Percentiles rank a stretch among this genome's conserved stretches.
These are phyloP conservation scores for Epichloe sp. DNA, from an alignment of 2,329 filamentous ascomycete species.

Conservation along the genomic window DNA sequence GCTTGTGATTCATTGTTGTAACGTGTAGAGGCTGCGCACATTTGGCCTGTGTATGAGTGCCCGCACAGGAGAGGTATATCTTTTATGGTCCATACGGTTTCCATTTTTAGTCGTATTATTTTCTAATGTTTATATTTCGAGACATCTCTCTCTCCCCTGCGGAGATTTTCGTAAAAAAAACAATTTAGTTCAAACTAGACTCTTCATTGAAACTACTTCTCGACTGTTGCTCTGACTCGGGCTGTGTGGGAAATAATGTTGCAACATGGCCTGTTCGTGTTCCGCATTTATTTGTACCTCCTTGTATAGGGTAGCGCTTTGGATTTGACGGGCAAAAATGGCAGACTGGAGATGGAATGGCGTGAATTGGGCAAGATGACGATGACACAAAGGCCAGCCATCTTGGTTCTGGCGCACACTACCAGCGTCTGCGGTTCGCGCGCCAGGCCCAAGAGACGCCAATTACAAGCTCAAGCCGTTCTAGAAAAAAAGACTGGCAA, in stretches of 20 bases:
- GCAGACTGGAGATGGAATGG: too few relatives aligned
- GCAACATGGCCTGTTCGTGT: background rate
- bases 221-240: too few relatives aligned
- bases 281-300: too few relatives aligned
- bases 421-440: too few relatives aligned
- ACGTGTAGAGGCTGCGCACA: background rate
- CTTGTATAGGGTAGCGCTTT: too few relatives aligned
- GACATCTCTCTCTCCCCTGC: background rate
- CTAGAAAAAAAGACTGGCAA: background rate
- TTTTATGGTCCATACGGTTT: background rate
- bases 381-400: too few relatives aligned
- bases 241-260: background rate
- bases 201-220: background rate
- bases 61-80: background rate
- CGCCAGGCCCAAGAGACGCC: background rate
- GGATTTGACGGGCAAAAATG: too few relatives aligned
- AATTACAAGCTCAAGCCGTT: background rate
- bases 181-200: background rate
- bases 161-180: background rate
- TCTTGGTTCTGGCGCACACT: too few relatives aligned
- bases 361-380: too few relatives aligned
- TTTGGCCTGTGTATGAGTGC: background rate
- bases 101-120: background rate
- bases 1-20: background rate
- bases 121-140: constrained; percentile 1